These are phyloP conservation scores for Hypomyces rosellus DNA, from an alignment of 2,329 filamentous ascomycete species.

Conservation along the genomic window DNA sequence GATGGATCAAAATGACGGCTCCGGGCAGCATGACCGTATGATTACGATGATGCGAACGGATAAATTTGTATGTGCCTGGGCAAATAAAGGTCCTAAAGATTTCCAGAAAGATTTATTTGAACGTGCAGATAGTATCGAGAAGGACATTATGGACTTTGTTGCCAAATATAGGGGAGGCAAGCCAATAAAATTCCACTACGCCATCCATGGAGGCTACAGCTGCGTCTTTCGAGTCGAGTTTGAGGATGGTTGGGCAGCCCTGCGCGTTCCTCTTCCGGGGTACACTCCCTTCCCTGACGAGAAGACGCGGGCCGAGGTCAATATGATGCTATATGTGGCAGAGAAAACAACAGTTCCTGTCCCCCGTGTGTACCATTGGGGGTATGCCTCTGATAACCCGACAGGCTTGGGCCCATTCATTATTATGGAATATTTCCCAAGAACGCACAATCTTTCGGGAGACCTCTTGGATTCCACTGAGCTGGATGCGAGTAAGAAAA, in stretches of 20 bases:
- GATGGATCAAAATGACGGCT: too few species aligned
- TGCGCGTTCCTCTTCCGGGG: not conserved
- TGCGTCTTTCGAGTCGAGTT: not conserved
- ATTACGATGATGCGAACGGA: too few species aligned
- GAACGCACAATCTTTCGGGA: conserved; percentile 21
- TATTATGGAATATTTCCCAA: conserved; percentile 31
- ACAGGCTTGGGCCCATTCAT: conserved; percentile 30
- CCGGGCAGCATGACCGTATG: too few species aligned
- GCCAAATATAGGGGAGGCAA: not conserved
- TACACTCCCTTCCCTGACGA: conserved; percentile 26
- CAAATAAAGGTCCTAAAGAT: too few species aligned
- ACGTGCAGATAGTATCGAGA: too few species aligned
- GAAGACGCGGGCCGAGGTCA: conserved; percentile 30
- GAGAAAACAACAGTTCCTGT: conserved; percentile 29
- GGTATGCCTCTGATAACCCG: conserved; percentile 25
- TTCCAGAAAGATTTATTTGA: too few species aligned
- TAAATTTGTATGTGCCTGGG: too few species aligned
- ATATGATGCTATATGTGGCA: conserved; percentile 27
- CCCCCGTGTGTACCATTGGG: conserved; percentile 25
- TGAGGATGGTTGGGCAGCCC: not conserved
- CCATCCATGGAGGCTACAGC: not conserved
- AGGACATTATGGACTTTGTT: not conserved
- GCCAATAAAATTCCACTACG: not conserved
- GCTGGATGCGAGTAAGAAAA: conserved; percentile 22
- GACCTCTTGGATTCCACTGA: conserved; percentile 13